Conservation (phyloP, 2,329 filamentous ascomycete genomes). For the Cercospora berteroae region DNA sequence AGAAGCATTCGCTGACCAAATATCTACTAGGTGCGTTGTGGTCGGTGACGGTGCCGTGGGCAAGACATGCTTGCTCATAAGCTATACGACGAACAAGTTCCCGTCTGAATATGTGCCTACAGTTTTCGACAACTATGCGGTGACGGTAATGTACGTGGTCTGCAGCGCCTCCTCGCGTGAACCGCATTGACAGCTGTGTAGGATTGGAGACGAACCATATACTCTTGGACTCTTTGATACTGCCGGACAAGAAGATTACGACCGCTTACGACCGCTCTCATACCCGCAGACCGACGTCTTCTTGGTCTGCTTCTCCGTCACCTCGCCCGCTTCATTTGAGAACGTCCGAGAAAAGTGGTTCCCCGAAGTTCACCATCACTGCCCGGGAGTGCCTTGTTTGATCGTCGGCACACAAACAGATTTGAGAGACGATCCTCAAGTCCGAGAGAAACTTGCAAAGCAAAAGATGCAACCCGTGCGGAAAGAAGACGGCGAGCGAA, state of each 20-base stretch:
- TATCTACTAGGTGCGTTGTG: constrained; percentile 77
- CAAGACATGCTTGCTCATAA: constrained; percentile 98
- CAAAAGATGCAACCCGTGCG: constrained; percentile 94
- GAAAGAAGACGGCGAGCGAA: constrained; percentile 89
- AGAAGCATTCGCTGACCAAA: constrained; percentile 19
- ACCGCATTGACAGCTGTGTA: constrained; percentile 43
- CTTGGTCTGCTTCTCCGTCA: constrained; percentile 97
- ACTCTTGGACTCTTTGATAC: constrained; percentile 97
- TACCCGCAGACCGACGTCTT: constrained; percentile 99
- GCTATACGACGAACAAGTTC: constrained; percentile 99
- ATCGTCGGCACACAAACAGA: constrained; percentile 98
- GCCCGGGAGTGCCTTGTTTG: constrained; percentile 92
- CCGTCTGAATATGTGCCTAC: constrained; percentile 99
- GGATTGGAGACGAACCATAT: constrained; percentile 99
- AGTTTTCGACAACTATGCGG: constrained; percentile 99
- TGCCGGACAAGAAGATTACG: constrained; percentile 98
- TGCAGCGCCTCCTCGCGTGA: not conserved
- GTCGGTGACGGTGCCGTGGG: constrained; percentile 99
- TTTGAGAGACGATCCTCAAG: constrained; percentile 82
- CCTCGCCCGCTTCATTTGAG: constrained; percentile 94
- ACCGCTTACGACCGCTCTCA: constrained; percentile 90
- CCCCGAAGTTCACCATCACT: constrained; percentile 97
- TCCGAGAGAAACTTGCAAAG: constrained; percentile 86
- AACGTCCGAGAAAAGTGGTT: constrained; percentile 99
- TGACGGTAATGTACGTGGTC: constrained; percentile 77